Base-by-base conservation (phyloP, 331 rosid species). In the Arachis monticola region DNA sequence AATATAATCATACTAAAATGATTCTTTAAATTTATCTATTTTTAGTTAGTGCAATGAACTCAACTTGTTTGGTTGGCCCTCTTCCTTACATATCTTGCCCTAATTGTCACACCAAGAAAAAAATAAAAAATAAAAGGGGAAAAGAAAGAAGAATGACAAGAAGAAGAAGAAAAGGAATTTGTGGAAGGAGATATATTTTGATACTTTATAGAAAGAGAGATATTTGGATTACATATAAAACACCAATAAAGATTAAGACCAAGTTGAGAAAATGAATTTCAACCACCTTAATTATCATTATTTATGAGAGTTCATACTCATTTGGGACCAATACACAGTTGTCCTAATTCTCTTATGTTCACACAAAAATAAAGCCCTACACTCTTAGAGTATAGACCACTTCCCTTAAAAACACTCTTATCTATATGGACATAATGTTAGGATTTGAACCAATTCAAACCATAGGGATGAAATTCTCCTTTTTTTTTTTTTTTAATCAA, bases 261-360 rank as follows among this genome's bases (percentile, higher is more conserved):
- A 46, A 72, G 59, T n/a, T 51, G 31, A 30, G 65, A 47, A 64
- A 69, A 69, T 76, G 73, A 74, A 75, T 48, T 81, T 12, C 82
- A 85, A 78, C 89, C 84, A 85, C 69, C 63, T 51, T 41, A 55
- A 69, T 83, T 62, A 83, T 44, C 61, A 75, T 48, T 58, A 65
- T 83, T 83, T 74, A 79, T 81, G 80, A 78, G 73, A 85, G 75
- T 67, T 80, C 83, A 72, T 71, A 55, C 74, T 84, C 84, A 75
- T 14, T 73, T 74, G 75, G 88, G 89, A 80, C 91, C 83, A 55
- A 64, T 80, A 17, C 22, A 77, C 84, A 77, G 83, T 64, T 84
- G 86, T 70, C 38, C 78, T 69, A 46, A 71, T 2, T 74, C 69
- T 53, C 70, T 77, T 56, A 70, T 75, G 68, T 78, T 27, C 48